These are phyloP conservation scores for Noccaea caerulescens DNA, from an alignment of 345 rosid species.

Conservation along the genomic window DNA sequence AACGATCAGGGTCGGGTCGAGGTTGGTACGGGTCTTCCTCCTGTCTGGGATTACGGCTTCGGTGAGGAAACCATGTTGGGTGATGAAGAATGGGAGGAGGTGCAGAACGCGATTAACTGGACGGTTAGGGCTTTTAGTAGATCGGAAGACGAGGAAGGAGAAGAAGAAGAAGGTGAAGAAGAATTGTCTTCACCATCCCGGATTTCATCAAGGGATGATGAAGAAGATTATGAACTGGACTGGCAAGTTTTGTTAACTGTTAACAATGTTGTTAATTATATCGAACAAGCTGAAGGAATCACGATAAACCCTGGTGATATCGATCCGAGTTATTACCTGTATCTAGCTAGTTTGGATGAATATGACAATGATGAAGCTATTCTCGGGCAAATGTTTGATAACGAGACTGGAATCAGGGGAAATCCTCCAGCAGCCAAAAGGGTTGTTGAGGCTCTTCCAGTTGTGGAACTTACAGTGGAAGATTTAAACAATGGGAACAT, in stretches of 20 bases:
- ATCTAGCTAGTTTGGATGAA: constrained; percentile 43
- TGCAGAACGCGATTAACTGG: constrained; percentile 41
- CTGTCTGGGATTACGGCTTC: constrained; percentile 39
- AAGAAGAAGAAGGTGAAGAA: constrained; percentile 32
- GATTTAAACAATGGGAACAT: constrained; percentile 39
- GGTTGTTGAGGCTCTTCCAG: constrained; percentile 52
- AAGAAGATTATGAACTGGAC: constrained; percentile 44
- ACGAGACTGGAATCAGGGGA: constrained; percentile 46
- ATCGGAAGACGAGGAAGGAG: constrained; percentile 39
- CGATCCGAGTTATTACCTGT: constrained; percentile 38
- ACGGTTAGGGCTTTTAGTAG: constrained; percentile 29
- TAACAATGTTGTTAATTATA: constrained; percentile 45
- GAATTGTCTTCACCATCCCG: constrained; percentile 40
- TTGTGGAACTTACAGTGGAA: constrained; percentile 45
- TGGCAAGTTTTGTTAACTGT: constrained; percentile 56
- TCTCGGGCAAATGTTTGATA: constrained; percentile 46
- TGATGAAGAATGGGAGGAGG: constrained; percentile 55
- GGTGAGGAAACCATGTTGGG: constrained; percentile 39
- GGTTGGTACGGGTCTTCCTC: constrained; percentile 34
- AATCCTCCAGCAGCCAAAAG: constrained; percentile 53
- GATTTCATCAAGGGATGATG: constrained; percentile 35
- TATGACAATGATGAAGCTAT: constrained; percentile 25
- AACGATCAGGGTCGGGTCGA: constrained; percentile 42
- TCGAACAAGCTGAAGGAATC: constrained; percentile 46
- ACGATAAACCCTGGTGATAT: constrained; percentile 29